Conservation (phyloP, 108 stramenopile genomes). For the Aurantiochytrium sp. region DNA sequence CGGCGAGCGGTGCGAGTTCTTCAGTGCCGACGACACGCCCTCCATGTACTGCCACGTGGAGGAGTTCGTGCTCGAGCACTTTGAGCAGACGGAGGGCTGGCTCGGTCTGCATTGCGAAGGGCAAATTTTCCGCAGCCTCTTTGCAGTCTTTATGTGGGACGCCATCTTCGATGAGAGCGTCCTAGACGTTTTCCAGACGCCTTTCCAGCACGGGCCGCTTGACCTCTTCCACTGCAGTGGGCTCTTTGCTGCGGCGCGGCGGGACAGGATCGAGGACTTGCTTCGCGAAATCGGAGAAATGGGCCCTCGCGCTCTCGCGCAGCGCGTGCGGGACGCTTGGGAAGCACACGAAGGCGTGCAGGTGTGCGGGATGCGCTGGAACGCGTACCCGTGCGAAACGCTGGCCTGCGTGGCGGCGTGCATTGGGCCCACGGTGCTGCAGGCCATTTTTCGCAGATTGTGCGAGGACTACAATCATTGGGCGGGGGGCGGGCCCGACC, state of each 20-base stretch:
- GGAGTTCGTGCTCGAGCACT: slow-evolving; percentile 12
- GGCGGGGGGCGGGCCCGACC: neutral
- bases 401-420: slow-evolving; percentile 18
- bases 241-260: neutral
- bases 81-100: neutral
- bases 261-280: neutral
- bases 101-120: neutral
- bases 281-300: neutral
- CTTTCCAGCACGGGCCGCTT: neutral
- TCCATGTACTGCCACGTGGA: neutral
- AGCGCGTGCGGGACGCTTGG: neutral
- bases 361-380: slow-evolving; percentile 4
- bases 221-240: neutral
- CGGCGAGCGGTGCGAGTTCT: neutral
- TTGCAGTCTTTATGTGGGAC: slow-evolving; percentile 18
- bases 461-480: slow-evolving; percentile 5
- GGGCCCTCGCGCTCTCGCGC: neutral
- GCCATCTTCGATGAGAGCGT: neutral
- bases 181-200: neutral
- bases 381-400: neutral
- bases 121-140: neutral
- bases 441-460: neutral
- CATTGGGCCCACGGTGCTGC: neutral
- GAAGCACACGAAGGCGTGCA: neutral
- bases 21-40: neutral